Base-by-base conservation (phyloP, 1,284 basidiomycete species). In the Malassezia furfur region DNA sequence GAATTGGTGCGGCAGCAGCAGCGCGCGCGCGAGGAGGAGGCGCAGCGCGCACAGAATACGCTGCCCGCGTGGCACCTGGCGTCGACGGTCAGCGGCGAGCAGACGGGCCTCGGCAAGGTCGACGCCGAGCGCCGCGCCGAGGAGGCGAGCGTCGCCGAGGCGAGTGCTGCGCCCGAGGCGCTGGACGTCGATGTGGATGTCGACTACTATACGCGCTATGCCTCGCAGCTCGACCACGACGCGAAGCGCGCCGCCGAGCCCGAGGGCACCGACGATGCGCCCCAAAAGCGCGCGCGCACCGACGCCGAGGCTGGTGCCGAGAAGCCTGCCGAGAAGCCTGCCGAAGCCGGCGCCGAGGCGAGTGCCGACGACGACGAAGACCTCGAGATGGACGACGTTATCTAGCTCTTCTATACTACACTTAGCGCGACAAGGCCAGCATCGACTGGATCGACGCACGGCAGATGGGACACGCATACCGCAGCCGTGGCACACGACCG, bases 41-140 rank as follows among this genome's bases (percentile, higher is more conserved):
- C 62, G 39, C 57, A 62, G 63, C 77, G 80, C 51, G 83, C 85
- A 74, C 90, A 96, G 78, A 96, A 96, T 72, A 83, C 85, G 0
- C 77, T 98, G 43, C 93, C 93, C 0, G 81, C 85, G 9, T 96
- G 93, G 93, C 87, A 94, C 78, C 80, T 90, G 60, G 85, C 88
- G 74, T 91, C 88, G 73, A 98, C 93, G 3, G 87, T 98, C 62
- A 86, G 89, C 12, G 91, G 90, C 17, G 85, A 91, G 65, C 78
- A 87, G 60, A 96, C 91, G 0, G 85, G 88, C 17, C 79, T 93
- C 28, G 91, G 91, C 17, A 60, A 64, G 38, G 65, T 57, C 49
- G 59, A 65, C 19, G 58, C 57, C 12, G 28, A 62, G 32, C 58
- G 61, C 10, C 57, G 57, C 8, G 54, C 54, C 10, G 60, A 44